Base-by-base conservation (phyloP, 768 basidiomycete genomes). In the Suillus cothurnatus region DNA sequence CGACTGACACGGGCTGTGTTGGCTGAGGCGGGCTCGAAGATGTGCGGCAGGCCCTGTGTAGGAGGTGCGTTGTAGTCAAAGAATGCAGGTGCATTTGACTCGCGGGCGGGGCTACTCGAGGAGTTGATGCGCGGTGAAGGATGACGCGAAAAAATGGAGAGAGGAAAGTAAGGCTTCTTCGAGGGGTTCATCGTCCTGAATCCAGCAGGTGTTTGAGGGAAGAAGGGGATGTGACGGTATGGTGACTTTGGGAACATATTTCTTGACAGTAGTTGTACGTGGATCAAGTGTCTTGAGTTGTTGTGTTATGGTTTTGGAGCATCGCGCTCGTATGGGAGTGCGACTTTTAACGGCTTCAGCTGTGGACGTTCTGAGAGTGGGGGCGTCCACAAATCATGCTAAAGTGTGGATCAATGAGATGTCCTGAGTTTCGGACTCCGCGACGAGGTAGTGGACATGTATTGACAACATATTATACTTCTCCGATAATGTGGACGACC, bases 181-280 rank as follows among this genome's bases (percentile, higher is more conserved):
- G 41, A 41, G n/a, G 64, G 66, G 56, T 72, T 64, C 15, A 52
- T n/a, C n/a, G 38, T 39, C 71, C 73, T 75, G 72, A 71, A 28
- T 14, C 74, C 73, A 67, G 76, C 70, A 73, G 74, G 62, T 47
- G 59, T 57, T 43, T 66, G 61, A 15, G 56, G 19, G 36, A 53
- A 55, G 21, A 53, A 69, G n/a, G 70, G 43, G 50, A 69, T 21
- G 38, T 66, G 73, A 53, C 66, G 32, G 28, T 41, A 53, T 26
- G 64, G 67, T 14, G 50, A 52, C 28, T 66, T 68, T 19, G 59
- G 61, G 38, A 70, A 72, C 76, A 77, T 65, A n/a, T 26, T 57
- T 57, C 28, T 64, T 53, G 19, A 63, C 26, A 47, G 49, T 61
- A 21, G 61, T 52, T 55, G 53, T 17, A 5, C 21, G n/a, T 53